phyloP scores from a whole-genome alignment of 164 flowering plant genomes.

The Tetrastigma voinierianum region DNA sequence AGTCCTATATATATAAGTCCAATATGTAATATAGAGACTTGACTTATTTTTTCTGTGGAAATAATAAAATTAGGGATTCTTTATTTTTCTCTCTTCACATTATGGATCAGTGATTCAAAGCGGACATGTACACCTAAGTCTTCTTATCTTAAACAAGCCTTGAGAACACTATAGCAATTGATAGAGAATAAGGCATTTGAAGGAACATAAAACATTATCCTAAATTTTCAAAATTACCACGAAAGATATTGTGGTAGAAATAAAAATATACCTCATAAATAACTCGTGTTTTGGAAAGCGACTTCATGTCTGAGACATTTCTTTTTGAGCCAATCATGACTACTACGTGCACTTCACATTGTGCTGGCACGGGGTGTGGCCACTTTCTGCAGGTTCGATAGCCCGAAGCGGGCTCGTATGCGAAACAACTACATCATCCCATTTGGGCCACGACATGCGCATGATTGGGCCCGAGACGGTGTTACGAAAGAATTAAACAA shows the following conservation, averaged over 20 bases:
- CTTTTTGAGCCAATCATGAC: conserved; percentile 91
- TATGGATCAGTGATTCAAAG: background rate
- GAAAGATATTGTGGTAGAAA: background rate
- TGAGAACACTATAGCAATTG: background rate
- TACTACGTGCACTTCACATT: conserved; percentile 94
- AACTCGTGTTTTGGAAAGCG: conserved; percentile 87
- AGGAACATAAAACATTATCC: background rate
- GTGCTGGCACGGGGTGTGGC: conserved; percentile 91
- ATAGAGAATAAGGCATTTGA: background rate
- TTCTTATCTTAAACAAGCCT: background rate
- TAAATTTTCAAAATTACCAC: background rate
- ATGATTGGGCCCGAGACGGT: conserved; percentile 5
- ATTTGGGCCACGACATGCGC: conserved; percentile 77
- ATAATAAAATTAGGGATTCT: too few species aligned
- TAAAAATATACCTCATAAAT: conserved; percentile 86
- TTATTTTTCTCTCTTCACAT: too few species aligned
- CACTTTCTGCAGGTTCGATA: conserved; percentile 95
- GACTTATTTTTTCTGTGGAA: too few species aligned
- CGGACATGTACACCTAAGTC: background rate
- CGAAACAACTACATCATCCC: conserved; percentile 90
- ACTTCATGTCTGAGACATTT: conserved; percentile 91
- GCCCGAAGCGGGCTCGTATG: conserved; percentile 99
- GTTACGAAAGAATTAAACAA: conserved; percentile 1
- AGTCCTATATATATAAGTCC: too few species aligned
- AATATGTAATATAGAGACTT: too few species aligned